phyloP scores from a whole-genome alignment of 495 filamentous ascomycete genomes.

The Neurospora tetraspora region DNA sequence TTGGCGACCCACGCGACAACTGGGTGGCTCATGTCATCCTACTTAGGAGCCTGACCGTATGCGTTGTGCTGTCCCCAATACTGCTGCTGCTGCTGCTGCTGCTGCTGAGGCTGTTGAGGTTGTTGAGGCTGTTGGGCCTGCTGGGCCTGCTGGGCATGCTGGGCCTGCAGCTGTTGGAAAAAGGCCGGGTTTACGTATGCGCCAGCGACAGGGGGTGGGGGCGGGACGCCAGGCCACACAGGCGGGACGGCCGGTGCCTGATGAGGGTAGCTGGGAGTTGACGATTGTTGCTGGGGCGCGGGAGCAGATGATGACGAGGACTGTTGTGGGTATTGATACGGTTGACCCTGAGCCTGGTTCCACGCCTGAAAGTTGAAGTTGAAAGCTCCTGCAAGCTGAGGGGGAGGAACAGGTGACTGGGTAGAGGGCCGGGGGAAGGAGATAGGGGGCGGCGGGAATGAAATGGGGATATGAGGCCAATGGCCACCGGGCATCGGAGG shows the following conservation, averaged over 20 bases:
- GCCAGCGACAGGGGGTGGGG: slow-evolving; percentile 29
- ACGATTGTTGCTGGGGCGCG: not conserved
- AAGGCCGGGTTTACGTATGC: slow-evolving; percentile 60
- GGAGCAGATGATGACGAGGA: slow-evolving; percentile 1
- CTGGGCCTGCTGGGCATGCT: not conserved
- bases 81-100: slow-evolving; percentile 8
- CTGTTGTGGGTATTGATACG: slow-evolving; percentile 9
- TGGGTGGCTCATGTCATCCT: not conserved
- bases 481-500: slow-evolving; percentile 3
- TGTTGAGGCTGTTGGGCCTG: slow-evolving; percentile 14
- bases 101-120: slow-evolving; percentile 24
- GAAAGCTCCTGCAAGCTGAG: slow-evolving; percentile 4
- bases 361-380: slow-evolving; percentile 13
- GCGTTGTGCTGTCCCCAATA: slow-evolving; percentile 3
- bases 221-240: slow-evolving; percentile 8
- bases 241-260: not conserved
- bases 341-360: slow-evolving; percentile 8
- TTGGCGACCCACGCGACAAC: not conserved
- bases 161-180: slow-evolving; percentile 31
- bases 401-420: not conserved
- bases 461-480: slow-evolving; percentile 2
- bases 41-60: slow-evolving; percentile 2
- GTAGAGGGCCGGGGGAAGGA: slow-evolving; percentile 4
- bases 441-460: slow-evolving; percentile 3
- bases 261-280: slow-evolving; percentile 3